Evolutionary conservation across 345 rosid genomes (phyloP), one percentile per base, ranked within the genome.

Genomic region (Populus pruinosa): DNA sequence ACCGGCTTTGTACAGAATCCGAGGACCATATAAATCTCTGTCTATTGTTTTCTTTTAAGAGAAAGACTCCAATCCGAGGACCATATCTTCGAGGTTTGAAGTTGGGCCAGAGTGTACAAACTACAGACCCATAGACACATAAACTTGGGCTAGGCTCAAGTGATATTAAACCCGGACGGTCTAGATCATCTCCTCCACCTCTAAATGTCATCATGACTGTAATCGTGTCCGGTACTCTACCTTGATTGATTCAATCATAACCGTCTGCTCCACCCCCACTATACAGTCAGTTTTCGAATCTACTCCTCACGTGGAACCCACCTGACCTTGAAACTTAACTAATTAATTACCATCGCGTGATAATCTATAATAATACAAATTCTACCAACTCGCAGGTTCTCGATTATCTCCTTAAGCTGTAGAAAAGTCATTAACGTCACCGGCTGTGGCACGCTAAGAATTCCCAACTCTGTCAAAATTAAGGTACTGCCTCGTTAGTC

Each of bases 291-390:
- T 16, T 10, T 73, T n/a, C 23, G 23, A 64, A 70, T 14, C 38
- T 29, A 4, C 36, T n/a, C 18, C 66, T 33, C 36, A 33, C 8
- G 71, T 23, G 77, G 80, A 75, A 11, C 82, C 83, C 76, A 55
- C 66, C 18, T n/a, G 39, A 53, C 31, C 47, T 3, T 16, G 70
- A 31, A 49, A 64, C 67, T 17, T 20, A 61, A 17, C 10, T 16
- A 1, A 21, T 3, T 20, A 21, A 55, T n/a, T 7, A 53, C 3
- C 23, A 13, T 29, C 70, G 44, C 66, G 74, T 27, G 66, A 2
- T 43, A 43, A 65, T 78, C 31, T 55, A 41, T 11, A 14, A 27
- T 43, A 64, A 35, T 49, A 73, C 73, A 71, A 66, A 23, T 66
- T 13, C 43, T 53, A 39, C 69, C 8, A 11, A 20, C 69, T 44